Evolutionary conservation across 441 rosid genomes (phyloP).

Genomic region (Brassica balearica): DNA sequence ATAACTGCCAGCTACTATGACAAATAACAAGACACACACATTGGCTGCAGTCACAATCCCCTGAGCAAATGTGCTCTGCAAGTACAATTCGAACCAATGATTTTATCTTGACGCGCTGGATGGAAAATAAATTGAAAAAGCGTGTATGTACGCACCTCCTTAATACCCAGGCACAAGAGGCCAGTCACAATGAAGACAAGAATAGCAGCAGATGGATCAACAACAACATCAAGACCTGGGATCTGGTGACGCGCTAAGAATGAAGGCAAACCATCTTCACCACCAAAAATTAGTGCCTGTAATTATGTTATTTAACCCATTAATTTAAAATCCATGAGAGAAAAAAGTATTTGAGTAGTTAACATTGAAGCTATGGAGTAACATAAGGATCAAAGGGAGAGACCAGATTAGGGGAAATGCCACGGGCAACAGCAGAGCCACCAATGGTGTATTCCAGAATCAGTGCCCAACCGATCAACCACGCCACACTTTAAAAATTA

Average conservation of each 20-base stretch:
- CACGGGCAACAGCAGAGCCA: conserved; percentile 97
- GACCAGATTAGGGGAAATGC: conserved; percentile 97
- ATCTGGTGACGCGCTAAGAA: conserved; percentile 84
- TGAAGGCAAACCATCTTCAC: conserved; percentile 73
- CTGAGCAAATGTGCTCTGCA: conserved; percentile 91
- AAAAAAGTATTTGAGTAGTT: too few relatives aligned
- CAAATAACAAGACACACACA: conserved; percentile 85
- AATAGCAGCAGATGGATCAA: conserved; percentile 95
- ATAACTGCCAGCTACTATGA: conserved; percentile 84
- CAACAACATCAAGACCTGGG: conserved; percentile 82
- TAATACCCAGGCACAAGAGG: conserved; percentile 91
- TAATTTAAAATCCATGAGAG: too few relatives aligned
- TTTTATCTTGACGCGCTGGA: not conserved
- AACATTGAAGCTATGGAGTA: too few relatives aligned
- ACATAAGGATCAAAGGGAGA: too few relatives aligned
- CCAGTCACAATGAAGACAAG: conserved; percentile 87
- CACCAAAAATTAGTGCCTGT: conserved; percentile 92
- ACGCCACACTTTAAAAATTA: conserved; percentile 68
- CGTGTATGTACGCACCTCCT: conserved; percentile 66
- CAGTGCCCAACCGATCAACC: conserved; percentile 97
- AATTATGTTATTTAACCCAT: too few relatives aligned
- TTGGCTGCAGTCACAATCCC: conserved; percentile 77
- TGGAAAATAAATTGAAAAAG: conserved; percentile 7
- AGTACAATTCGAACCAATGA: not conserved
- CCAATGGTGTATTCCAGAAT: conserved; percentile 94